A percentile compares a stretch with the other conserved stretches of the same genome.
These are phyloP conservation scores for Emergomyces pasteurianus DNA, from an alignment of 2,329 filamentous ascomycete species.

Conservation along the genomic window DNA sequence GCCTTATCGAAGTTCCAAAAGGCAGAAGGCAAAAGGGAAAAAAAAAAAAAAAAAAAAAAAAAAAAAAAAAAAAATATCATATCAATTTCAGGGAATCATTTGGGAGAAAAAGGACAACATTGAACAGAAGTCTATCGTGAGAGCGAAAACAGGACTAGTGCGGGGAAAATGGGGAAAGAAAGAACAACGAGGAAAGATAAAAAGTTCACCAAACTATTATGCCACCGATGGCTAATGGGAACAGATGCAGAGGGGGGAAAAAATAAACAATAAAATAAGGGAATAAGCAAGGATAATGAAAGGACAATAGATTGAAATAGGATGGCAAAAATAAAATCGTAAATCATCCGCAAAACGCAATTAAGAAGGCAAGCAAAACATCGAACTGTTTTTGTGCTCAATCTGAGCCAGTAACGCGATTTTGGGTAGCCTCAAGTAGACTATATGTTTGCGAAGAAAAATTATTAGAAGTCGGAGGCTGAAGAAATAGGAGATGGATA, in stretches of 20 bases:
- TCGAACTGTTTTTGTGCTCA: neutral
- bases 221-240: neutral
- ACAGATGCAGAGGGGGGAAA: neutral
- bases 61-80: no score
- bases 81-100: neutral
- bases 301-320: neutral
- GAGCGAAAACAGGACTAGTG: neutral
- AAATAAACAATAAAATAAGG: neutral
- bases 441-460: neutral
- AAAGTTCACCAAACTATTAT: neutral
- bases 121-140: conserved; percentile 6
- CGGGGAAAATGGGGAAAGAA: neutral
- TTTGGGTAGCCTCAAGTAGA: neutral
- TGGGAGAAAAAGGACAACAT: neutral
- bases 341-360: conserved; percentile 1
- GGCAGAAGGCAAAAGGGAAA: neutral
- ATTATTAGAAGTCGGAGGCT: conserved; percentile 8
- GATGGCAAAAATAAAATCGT: conserved; percentile 1
- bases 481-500: conserved; percentile 11
- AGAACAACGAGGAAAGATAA: neutral
- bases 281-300: conserved; percentile 1
- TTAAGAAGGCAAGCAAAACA: neutral
- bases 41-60: neutral
- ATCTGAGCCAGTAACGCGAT: neutral
- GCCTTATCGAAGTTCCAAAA: neutral